Base-by-base conservation (phyloP, 345 rosid species). In the Eutrema heterophyllum region DNA sequence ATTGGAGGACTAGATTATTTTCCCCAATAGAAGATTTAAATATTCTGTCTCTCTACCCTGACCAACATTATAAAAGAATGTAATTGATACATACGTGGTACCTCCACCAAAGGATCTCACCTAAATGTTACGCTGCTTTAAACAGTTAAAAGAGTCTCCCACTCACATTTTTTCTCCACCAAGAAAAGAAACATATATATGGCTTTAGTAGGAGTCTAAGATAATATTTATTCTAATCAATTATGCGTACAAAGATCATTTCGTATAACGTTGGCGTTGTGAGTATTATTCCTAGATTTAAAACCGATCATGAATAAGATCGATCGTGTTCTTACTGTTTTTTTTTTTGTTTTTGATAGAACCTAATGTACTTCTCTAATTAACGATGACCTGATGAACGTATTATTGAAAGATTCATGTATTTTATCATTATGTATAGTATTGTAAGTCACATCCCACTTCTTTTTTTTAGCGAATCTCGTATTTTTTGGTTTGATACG, bases 81-180 rank as follows among this genome's bases (percentile, higher is more conserved):
- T 36, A 18, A 48, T 48, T 21, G 29, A 65, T 73, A 73, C 64
- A 24, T 48, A 55, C 66, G 71, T 73, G 58, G 71, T 73, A 54
- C 58, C 41, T 64, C 65, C 71, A 73, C 64, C 46, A 7, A 70
- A 71, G 26, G 50, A 49, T 44, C 55, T 33, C 32, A 64, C 40
- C 48, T 62, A 54, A 24, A 53, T 44, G 46, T 41, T 41, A 72
- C 38, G 58, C 57, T 26, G 36, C 26, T 45, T 73, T 35, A 53
- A 53, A 53, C 56, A 54, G 10, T 43, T 50, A 15, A 18, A 18
- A 39, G 21, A 16, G 50, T 49, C 40, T 12, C 52, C 24, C 52
- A 16, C 59, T 33, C 35, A n/a, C 45, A 43, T 29, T 55, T 21
- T 21, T 30, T 12, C 21, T 54, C 64, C 63, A 68, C 53, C 40